These are phyloP conservation scores for Nemania sp. DNA, from an alignment of 2,329 filamentous ascomycete species.

Conservation along the genomic window DNA sequence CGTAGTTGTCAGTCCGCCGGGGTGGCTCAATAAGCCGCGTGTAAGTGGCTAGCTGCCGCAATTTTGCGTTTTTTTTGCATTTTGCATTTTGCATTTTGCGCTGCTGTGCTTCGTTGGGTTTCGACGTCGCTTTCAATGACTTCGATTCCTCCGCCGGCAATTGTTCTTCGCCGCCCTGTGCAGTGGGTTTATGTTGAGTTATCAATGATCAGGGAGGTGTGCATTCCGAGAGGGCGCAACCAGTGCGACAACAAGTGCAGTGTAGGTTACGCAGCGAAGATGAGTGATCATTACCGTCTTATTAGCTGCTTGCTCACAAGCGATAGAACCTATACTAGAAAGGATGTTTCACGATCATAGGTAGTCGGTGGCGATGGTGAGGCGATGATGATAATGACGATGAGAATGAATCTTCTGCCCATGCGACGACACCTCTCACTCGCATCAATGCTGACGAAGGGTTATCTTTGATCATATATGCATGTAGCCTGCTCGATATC, in stretches of 20 bases:
- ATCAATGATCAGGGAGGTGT: slow-evolving; percentile 1
- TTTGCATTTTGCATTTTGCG: slow-evolving; percentile 8
- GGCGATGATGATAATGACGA: neutral
- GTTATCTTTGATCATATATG: neutral
- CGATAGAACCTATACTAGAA: neutral
- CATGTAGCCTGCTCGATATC: slow-evolving; percentile 7
- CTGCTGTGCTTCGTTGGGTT: slow-evolving; percentile 12
- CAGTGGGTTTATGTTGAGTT: neutral
- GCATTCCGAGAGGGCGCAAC: neutral
- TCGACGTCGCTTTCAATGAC: neutral
- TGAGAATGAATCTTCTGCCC: neutral
- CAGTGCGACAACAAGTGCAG: neutral
- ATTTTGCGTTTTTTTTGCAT: too few species aligned
- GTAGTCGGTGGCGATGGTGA: neutral
- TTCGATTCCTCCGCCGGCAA: neutral
- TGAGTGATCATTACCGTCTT: neutral
- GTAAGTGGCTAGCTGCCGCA: slow-evolving; percentile 13
- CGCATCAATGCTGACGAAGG: neutral
- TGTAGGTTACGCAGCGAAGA: neutral
- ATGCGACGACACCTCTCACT: neutral
- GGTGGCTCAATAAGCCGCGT: slow-evolving; percentile 13
- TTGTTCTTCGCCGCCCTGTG: neutral
- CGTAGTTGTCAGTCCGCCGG: neutral
- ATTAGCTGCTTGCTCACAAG: neutral
- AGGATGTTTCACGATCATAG: neutral